Conservation (phyloP, 192 early-diverging fungal species). For the Coemansia sp. region DNA sequence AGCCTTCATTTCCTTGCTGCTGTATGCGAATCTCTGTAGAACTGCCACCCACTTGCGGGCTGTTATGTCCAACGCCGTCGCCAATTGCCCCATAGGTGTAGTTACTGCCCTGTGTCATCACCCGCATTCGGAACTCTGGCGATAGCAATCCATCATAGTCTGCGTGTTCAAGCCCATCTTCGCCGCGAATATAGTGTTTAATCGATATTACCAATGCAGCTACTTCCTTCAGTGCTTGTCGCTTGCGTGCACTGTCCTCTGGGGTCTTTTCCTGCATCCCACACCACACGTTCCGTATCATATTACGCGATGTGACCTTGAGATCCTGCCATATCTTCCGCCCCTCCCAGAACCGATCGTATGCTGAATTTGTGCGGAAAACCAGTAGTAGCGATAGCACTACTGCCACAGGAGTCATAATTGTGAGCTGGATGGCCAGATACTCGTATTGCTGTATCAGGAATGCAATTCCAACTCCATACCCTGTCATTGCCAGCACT, state of each 20-base stretch:
- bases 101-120: conserved; percentile 22
- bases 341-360: conserved; percentile 86
- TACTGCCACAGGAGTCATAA: conserved; percentile 53
- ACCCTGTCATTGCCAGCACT: conserved; percentile 44
- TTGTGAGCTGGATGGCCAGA: conserved; percentile 29
- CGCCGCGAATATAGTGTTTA: conserved; percentile 83
- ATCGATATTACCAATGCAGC: conserved; percentile 74
- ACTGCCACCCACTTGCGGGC: conserved; percentile 5
- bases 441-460: conserved; percentile 33
- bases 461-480: conserved; percentile 50
- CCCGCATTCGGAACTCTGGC: conserved; percentile 47
- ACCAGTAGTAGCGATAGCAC: conserved; percentile 58
- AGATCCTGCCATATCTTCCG: conserved; percentile 78
- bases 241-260: conserved; percentile 53
- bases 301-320: conserved; percentile 67
- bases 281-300: conserved; percentile 79
- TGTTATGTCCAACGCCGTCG: conserved; percentile 12
- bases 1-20: conserved; percentile 35
- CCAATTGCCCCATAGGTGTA: conserved; percentile 40
- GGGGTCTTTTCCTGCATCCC: conserved; percentile 55
- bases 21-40: conserved; percentile 3
- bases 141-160: conserved; percentile 67
- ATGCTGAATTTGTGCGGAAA: conserved; percentile 61
- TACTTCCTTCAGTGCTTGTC: conserved; percentile 77
- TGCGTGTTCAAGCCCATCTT: conserved; percentile 63